phyloP scores from a whole-genome alignment of 2,329 filamentous ascomycete genomes.

The Fusarium aywerte region DNA sequence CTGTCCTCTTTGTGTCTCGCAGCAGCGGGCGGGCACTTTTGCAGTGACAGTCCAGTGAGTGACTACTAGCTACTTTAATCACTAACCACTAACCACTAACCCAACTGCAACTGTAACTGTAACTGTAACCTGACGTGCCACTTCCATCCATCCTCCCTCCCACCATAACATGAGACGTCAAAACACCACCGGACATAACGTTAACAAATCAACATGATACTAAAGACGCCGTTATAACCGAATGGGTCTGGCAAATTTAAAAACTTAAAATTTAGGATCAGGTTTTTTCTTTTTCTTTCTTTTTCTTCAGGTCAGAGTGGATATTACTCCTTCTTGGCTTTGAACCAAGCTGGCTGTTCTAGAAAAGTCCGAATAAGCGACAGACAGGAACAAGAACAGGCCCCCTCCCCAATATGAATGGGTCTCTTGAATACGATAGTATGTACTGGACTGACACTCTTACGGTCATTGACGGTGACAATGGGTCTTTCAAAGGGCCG shows the following conservation, averaged over 20 bases:
- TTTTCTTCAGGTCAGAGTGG: slow-evolving; percentile 8
- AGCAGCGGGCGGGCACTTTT: slow-evolving; percentile 20
- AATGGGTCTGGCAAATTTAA: slow-evolving; percentile 3
- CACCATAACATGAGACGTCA: slow-evolving; percentile 26
- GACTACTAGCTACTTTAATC: too few relatives aligned
- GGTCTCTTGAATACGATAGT: background rate
- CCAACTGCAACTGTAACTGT: background rate
- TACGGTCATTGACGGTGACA: background rate
- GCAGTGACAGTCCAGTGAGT: slow-evolving; percentile 1
- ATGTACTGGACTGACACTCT: background rate
- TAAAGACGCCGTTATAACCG: slow-evolving; percentile 38
- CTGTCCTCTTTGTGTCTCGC: slow-evolving; percentile 4
- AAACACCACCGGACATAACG: slow-evolving; percentile 37
- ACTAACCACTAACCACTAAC: too few relatives aligned
- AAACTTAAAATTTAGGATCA: background rate
- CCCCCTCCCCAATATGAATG: background rate
- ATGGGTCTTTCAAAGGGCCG: slow-evolving; percentile 26
- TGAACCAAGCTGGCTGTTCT: background rate
- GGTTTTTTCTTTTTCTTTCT: slow-evolving; percentile 2
- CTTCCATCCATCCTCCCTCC: too few relatives aligned
- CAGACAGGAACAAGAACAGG: background rate
- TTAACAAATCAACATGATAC: background rate
- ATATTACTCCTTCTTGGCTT: background rate
- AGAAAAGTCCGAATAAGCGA: background rate
- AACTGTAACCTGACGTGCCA: slow-evolving; percentile 10